These are phyloP conservation scores for Serendipita sp. DNA, from an alignment of 768 basidiomycete species.

Conservation along the genomic window DNA sequence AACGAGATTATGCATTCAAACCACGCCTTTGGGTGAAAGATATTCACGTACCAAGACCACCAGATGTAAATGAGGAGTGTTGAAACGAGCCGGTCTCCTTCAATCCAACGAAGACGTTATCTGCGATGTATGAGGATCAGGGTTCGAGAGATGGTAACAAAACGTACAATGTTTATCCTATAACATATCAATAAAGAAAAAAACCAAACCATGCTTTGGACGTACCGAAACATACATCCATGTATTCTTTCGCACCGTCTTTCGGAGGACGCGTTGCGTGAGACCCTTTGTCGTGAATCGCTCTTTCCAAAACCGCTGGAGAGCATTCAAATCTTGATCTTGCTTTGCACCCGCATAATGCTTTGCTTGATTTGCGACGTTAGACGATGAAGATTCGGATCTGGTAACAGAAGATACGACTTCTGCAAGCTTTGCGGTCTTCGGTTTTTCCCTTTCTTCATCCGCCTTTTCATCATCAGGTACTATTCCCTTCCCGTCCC, in stretches of 20 bases:
- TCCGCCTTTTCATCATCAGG: slow-evolving; percentile 16
- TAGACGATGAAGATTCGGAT: slow-evolving; percentile 15
- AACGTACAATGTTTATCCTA: slow-evolving; percentile 41
- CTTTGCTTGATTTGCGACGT: slow-evolving; percentile 11
- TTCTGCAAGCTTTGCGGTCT: slow-evolving; percentile 5
- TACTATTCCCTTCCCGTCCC: slow-evolving; percentile 38
- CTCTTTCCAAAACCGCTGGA: slow-evolving; percentile 26
- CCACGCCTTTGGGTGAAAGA: background rate
- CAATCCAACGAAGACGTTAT: slow-evolving; percentile 53
- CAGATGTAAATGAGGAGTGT: slow-evolving; percentile 45
- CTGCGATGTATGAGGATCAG: slow-evolving; percentile 18
- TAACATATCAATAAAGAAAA: background rate
- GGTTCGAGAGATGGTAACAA: background rate
- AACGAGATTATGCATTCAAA: slow-evolving; percentile 17
- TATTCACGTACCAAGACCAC: slow-evolving; percentile 19
- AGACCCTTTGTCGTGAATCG: slow-evolving; percentile 37
- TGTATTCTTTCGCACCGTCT: slow-evolving; percentile 42
- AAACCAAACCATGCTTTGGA: slow-evolving; percentile 3
- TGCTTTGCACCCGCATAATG: slow-evolving; percentile 14
- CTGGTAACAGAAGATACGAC: background rate
- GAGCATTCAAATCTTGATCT: slow-evolving; percentile 16
- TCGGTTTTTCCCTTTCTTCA: slow-evolving; percentile 18
- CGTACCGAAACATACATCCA: slow-evolving; percentile 56
- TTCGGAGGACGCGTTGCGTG: slow-evolving; percentile 37
- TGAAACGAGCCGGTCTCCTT: slow-evolving; percentile 50